Conservation (phyloP, 78 protist genomes). For the Dictyostelium firmibasis region DNA sequence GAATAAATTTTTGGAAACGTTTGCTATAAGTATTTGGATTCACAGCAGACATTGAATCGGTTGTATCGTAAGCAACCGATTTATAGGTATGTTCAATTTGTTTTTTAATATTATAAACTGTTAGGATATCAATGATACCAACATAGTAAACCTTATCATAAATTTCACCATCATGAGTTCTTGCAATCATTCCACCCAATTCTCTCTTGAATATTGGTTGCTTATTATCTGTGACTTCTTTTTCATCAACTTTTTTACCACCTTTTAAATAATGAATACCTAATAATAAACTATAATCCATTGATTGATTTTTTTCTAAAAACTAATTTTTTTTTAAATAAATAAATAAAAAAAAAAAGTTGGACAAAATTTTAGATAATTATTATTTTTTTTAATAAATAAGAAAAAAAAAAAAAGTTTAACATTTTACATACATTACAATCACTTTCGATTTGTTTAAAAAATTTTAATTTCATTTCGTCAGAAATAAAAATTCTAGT, state of each 20-base stretch:
- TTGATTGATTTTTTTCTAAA: slow-evolving; percentile 52
- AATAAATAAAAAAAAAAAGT: too few relatives aligned
- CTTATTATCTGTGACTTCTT: neutral
- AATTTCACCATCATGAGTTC: slow-evolving; percentile 28
- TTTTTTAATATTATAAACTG: slow-evolving; percentile 55
- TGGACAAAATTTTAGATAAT: neutral
- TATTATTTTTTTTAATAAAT: neutral
- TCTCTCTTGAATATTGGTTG: slow-evolving; percentile 50
- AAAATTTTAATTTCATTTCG: slow-evolving; percentile 34
- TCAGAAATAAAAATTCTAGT: slow-evolving; percentile 41
- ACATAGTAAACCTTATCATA: slow-evolving; percentile 60
- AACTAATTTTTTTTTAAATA: neutral
- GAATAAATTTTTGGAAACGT: slow-evolving; percentile 27
- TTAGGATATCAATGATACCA: slow-evolving; percentile 53
- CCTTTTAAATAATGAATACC: slow-evolving; percentile 56
- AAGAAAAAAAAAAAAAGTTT: too few relatives aligned
- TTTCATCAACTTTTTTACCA: neutral
- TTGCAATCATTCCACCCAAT: slow-evolving; percentile 41
- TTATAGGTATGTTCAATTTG: slow-evolving; percentile 74
- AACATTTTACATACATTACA: slow-evolving; percentile 68
- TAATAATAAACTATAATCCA: slow-evolving; percentile 66
- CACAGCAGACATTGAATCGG: slow-evolving; percentile 71
- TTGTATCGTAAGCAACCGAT: slow-evolving; percentile 50
- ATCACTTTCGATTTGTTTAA: slow-evolving; percentile 70
- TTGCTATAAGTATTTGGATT: slow-evolving; percentile 46